Evolutionary conservation across 345 rosid species (phyloP).

Genomic region (Passiflora organensis): DNA sequence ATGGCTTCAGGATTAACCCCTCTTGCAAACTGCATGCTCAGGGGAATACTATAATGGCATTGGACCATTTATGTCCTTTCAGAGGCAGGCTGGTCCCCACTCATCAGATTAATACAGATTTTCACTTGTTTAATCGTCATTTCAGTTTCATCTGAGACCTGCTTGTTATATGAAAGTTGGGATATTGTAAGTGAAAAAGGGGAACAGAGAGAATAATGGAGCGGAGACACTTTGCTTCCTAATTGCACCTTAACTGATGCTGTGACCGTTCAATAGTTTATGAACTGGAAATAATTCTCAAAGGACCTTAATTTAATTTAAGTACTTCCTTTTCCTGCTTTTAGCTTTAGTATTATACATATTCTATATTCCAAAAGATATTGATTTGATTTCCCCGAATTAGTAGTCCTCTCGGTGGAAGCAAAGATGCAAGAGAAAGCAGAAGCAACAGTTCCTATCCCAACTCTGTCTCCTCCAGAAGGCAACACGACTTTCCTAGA

Average conservation of each 20-base stretch:
- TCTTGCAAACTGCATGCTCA: no score
- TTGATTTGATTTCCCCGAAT: no score
- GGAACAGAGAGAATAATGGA: background rate
- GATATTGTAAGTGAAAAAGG: no score
- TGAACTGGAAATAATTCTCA: background rate
- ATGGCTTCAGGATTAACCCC: no score
- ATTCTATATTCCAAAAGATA: no score
- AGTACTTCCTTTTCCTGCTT: no score
- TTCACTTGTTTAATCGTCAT: background rate
- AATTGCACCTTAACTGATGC: slow-evolving; percentile 11
- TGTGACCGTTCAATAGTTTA: background rate
- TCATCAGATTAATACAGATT: no score
- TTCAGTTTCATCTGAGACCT: background rate
- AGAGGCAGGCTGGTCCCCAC: no score
- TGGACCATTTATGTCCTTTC: no score
- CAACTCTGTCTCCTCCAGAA: slow-evolving; percentile 58
- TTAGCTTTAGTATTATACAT: no score
- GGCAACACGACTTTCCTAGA: slow-evolving; percentile 84
- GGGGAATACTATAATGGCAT: no score
- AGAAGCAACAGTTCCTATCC: slow-evolving; percentile 33
- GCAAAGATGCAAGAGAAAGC: slow-evolving; percentile 36
- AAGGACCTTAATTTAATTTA: background rate
- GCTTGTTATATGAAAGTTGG: background rate
- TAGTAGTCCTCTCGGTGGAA: slow-evolving; percentile 17
- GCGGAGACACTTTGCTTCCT: slow-evolving; percentile 19